Evolutionary conservation across 768 basidiomycete species (phyloP), one percentile per base, ranked within the genome.

Genomic region (Lentinula raphanica): DNA sequence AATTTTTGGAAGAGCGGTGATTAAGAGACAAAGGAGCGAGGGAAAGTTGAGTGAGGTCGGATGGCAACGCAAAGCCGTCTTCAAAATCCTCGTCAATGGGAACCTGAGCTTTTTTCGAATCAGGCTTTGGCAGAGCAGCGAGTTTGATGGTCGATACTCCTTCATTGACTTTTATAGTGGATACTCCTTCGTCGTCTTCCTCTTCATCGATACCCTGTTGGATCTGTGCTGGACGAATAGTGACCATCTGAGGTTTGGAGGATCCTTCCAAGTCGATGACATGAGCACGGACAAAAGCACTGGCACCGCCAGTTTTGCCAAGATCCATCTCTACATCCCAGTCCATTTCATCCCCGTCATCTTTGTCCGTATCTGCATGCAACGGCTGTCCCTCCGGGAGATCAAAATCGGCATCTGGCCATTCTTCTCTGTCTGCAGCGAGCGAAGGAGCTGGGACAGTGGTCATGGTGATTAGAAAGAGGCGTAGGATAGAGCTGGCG

Each of bases 351-450:
- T 77, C 67, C 45, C 80, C 82, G 53, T 83, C 78, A 59, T 85
- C 84, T 72, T 79, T 87, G 76, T 88, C 86, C 21, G 80, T 81
- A 25, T 78, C 79, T 36, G 86, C 71, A 63, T 86, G 83, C 53
- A 90, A 80, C 49, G 83, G 76, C 49, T 81, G 81, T 42, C 83
- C 90, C 49, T 93, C 91, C 56, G 88, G 86, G 21, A 93, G 75
- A 68, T 92, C 91, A 68, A 93, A 92, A 72, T 93, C 91, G 60
- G 88, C 87, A 71, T 93, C 91, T 44, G 83, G 79, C 90, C 91
- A 93, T 75, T 92, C 89, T 72, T 93, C 90, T 61, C 82, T 80
- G 56, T 79, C 70, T 38, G 77, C 66, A 40, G 75, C 71, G 61
- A 79, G 74, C 46, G 80, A 73, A 12, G 85, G 86, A 5, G 86